These are phyloP conservation scores for Bombardia bombarda DNA, from an alignment of 495 filamentous ascomycete species.

Conservation along the genomic window DNA sequence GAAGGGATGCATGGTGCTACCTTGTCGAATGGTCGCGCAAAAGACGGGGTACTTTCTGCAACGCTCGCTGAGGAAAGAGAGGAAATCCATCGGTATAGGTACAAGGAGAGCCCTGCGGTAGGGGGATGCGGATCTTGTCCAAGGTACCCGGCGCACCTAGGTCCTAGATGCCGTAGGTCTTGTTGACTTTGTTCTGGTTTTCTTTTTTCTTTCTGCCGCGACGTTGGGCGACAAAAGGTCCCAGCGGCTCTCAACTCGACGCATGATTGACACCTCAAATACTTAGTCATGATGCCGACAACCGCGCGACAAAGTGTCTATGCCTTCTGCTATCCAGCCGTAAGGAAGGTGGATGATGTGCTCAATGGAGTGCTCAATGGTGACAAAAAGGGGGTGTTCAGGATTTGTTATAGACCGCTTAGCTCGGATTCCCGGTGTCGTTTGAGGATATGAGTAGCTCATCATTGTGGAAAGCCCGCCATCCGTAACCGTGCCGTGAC, in stretches of 20 bases:
- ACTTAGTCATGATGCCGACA: slow-evolving; percentile 2
- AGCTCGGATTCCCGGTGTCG: too few species aligned
- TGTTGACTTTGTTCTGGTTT: not conserved
- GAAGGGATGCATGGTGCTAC: slow-evolving; percentile 2
- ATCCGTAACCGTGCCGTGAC: slow-evolving; percentile 9
- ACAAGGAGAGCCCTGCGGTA: slow-evolving; percentile 1
- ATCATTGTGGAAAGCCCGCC: too few species aligned
- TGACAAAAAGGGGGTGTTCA: too few species aligned
- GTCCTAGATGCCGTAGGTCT: too few species aligned
- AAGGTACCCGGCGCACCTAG: slow-evolving; percentile 8
- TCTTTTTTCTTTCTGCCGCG: slow-evolving; percentile 3
- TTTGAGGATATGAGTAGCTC: not conserved
- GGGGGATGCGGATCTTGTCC: slow-evolving; percentile 3
- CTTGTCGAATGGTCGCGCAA: slow-evolving; percentile 5
- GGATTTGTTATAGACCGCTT: too few species aligned
- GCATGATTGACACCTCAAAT: too few species aligned
- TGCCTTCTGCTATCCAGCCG: too few species aligned
- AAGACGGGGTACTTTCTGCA: slow-evolving; percentile 6
- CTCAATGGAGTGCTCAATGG: too few species aligned
- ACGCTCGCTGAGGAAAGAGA: not conserved
- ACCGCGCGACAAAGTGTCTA: slow-evolving; percentile 14
- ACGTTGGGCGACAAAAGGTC: slow-evolving; percentile 6
- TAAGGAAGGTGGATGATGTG: too few species aligned
- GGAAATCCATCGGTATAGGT: not conserved
- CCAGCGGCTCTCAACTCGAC: slow-evolving; percentile 1